phyloP scores from a whole-genome alignment of 441 rosid genomes.

The Bocquillonia castaneifolia region DNA sequence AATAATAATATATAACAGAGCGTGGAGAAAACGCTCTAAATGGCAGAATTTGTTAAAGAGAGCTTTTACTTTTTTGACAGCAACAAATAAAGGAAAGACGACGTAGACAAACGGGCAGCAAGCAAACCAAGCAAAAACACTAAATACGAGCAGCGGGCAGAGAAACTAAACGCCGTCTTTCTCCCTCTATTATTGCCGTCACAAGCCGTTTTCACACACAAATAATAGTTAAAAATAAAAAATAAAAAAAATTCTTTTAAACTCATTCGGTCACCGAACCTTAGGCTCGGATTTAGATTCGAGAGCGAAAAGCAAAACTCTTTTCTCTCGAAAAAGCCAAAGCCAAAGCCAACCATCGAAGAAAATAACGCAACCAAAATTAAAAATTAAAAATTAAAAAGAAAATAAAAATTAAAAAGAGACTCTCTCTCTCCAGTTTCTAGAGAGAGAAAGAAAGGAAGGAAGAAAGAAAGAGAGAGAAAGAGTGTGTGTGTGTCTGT shows the following conservation, averaged over 20 bases:
- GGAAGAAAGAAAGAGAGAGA: conserved; percentile 8
- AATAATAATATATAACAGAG: background rate
- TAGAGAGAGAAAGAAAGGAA: background rate
- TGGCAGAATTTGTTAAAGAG: too few relatives aligned
- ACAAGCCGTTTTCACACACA: conserved; percentile 26
- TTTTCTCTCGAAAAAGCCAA: conserved; percentile 29
- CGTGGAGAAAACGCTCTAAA: conserved; percentile 10
- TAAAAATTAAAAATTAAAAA: conserved; percentile 9
- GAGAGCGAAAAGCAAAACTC: conserved; percentile 21
- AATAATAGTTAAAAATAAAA: too few relatives aligned
- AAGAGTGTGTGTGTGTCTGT: too few relatives aligned
- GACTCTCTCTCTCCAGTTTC: background rate
- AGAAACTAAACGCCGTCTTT: too few relatives aligned
- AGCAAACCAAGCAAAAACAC: too few relatives aligned
- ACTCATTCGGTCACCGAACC: conserved; percentile 31
- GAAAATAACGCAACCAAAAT: conserved; percentile 27
- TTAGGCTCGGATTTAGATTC: conserved; percentile 38
- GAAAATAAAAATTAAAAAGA: background rate
- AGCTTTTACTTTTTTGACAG: too few relatives aligned
- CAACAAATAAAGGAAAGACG: too few relatives aligned
- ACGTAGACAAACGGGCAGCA: too few relatives aligned
- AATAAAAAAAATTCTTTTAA: too few relatives aligned
- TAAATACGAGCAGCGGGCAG: too few relatives aligned
- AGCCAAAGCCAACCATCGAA: conserved; percentile 28
- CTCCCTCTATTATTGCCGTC: too few relatives aligned